Conservation (phyloP, 1,139 yeast species). For the Debaryomycetaceae sp. region DNA sequence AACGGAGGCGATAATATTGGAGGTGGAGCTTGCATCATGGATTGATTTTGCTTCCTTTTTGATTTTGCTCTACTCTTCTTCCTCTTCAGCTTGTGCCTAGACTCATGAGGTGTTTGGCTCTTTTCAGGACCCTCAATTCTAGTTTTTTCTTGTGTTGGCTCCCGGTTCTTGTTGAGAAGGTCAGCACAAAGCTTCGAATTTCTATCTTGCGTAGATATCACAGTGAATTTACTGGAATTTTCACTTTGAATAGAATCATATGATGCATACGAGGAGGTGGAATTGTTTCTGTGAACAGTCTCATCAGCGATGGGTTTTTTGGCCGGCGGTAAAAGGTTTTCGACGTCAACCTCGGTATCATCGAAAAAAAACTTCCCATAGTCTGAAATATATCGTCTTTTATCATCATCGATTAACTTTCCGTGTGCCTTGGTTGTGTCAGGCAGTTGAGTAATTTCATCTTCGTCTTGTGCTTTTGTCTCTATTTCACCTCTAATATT, state of each 20-base stretch:
- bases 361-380: constrained; percentile 30
- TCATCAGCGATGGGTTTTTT: constrained; percentile 4
- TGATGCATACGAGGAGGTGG: constrained; percentile 28
- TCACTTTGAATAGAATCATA: constrained; percentile 39
- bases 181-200: not conserved
- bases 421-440: not conserved
- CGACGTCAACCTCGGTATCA: constrained; percentile 18
- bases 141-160: not conserved
- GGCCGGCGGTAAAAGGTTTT: constrained; percentile 1
- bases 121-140: not conserved
- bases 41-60: not conserved
- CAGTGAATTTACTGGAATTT: constrained; percentile 8
- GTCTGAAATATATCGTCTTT: constrained; percentile 29
- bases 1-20: not conserved
- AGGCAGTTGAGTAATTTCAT: too few relatives aligned
- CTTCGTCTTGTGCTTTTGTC: not conserved
- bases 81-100: not conserved
- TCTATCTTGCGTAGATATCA: not conserved
- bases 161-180: not conserved
- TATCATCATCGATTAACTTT: not conserved
- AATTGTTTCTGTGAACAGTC: constrained; percentile 17
- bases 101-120: not conserved
- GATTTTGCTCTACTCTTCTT: not conserved
- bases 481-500: not conserved
- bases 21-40: not conserved